Evolutionary conservation across 2,329 filamentous ascomycete species (phyloP).

Genomic region (Colletotrichum tropicale): DNA sequence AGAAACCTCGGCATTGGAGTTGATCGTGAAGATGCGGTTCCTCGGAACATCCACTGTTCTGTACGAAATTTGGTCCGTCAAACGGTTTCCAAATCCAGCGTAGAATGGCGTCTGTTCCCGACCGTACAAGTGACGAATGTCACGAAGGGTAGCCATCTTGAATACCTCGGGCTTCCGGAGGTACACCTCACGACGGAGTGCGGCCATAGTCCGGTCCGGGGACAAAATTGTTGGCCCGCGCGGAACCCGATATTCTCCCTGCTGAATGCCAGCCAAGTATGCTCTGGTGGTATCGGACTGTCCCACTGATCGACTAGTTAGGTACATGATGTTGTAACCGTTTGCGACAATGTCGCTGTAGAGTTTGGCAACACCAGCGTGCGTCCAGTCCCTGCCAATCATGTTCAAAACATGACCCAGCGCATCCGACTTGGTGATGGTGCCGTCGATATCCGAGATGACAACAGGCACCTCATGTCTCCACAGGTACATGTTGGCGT

Average conservation of each 20-base stretch:
- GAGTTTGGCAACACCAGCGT: conserved; percentile 93
- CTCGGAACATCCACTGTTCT: conserved; percentile 94
- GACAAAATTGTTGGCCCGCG: conserved; percentile 93
- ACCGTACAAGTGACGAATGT: conserved; percentile 89
- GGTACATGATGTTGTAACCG: conserved; percentile 98
- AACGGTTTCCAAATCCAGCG: conserved; percentile 93
- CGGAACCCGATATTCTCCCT: conserved; percentile 86
- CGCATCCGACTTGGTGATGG: conserved; percentile 97
- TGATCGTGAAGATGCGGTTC: conserved; percentile 97
- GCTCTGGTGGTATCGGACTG: conserved; percentile 89
- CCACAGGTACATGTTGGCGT: conserved; percentile 94
- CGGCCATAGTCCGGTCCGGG: conserved; percentile 93
- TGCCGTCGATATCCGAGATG: conserved; percentile 98
- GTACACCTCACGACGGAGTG: conserved; percentile 89
- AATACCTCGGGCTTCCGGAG: conserved; percentile 97
- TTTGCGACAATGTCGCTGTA: conserved; percentile 96
- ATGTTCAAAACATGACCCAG: conserved; percentile 94
- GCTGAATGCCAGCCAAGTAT: conserved; percentile 87
- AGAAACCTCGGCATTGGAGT: conserved; percentile 94
- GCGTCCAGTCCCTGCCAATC: conserved; percentile 98
- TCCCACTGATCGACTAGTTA: conserved; percentile 92
- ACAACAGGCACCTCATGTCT: conserved; percentile 89
- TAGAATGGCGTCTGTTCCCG: conserved; percentile 85
- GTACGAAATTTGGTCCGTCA: conserved; percentile 96
- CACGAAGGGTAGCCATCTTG: conserved; percentile 97